A percentile compares a stretch with the other conserved stretches of the same genome.
Conservation (phyloP, 768 basidiomycete genomes). For the Antrodiella citrinella region DNA sequence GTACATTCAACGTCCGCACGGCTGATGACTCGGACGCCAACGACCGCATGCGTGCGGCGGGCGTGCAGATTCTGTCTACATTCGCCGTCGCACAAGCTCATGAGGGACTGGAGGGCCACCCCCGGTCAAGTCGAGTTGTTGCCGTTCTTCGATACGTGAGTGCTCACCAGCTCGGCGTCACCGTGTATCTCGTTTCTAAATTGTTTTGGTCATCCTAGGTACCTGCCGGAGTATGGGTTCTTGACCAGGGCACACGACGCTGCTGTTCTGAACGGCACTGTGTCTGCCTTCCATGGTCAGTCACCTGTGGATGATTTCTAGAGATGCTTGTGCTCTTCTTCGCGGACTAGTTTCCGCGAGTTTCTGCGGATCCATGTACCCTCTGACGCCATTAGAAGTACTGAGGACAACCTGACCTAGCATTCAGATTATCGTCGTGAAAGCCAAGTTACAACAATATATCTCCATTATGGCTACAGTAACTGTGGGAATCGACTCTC, state of each 20-base stretch:
- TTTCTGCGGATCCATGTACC: too few species aligned
- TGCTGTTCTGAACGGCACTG: constrained; percentile 4
- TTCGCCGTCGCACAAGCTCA: constrained; percentile 39
- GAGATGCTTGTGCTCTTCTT: too few species aligned
- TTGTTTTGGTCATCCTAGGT: constrained; percentile 1
- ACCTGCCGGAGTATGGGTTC: constrained; percentile 11
- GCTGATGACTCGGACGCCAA: constrained; percentile 39
- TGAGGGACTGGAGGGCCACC: constrained; percentile 43
- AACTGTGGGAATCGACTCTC: too few species aligned
- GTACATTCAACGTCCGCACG: constrained; percentile 30
- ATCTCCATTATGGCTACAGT: too few species aligned
- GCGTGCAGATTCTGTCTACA: constrained; percentile 36
- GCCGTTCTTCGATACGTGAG: constrained; percentile 38
- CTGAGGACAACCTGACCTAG: too few species aligned
- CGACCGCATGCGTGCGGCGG: constrained; percentile 39
- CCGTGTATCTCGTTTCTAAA: too few species aligned
- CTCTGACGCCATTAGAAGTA: too few species aligned
- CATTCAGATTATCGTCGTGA: too few species aligned
- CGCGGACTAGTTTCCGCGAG: too few species aligned
- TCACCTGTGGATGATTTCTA: not conserved
- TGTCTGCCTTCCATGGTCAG: constrained; percentile 6
- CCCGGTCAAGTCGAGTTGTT: constrained; percentile 34
- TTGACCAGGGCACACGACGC: constrained; percentile 13
- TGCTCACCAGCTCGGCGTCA: too few species aligned
- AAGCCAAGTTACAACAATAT: too few species aligned